A percentile compares a stretch with the other conserved stretches of the same genome.
These are phyloP conservation scores for Blastocystis sp. DNA, from an alignment of 352 stramenopile genomes.

Conservation along the genomic window DNA sequence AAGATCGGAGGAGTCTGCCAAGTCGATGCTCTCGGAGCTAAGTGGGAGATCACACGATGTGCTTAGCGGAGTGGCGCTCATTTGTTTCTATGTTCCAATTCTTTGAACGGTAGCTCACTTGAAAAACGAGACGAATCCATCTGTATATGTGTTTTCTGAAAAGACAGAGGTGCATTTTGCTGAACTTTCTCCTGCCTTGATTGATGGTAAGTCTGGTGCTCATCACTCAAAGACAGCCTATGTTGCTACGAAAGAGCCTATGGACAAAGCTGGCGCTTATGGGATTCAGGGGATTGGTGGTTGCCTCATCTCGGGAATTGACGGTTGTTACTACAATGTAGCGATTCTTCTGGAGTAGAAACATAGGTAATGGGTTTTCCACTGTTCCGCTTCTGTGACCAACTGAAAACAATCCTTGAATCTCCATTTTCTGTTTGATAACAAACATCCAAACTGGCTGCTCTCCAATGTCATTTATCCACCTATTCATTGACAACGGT, in stretches of 20 bases:
- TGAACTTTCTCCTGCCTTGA: constrained; percentile 29
- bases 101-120: constrained; percentile 70
- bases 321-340: constrained; percentile 84
- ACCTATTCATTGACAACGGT: constrained; percentile 41
- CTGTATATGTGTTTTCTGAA: constrained; percentile 66
- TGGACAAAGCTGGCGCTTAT: constrained; percentile 84
- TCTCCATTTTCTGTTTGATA: constrained; percentile 9
- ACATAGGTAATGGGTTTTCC: constrained; percentile 53
- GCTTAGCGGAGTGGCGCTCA: constrained; percentile 77
- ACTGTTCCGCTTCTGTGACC: constrained; percentile 32
- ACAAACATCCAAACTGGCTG: background rate
- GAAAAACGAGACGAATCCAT: constrained; percentile 71
- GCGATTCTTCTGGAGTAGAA: constrained; percentile 78
- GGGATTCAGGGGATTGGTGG: constrained; percentile 76
- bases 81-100: constrained; percentile 68
- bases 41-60: constrained; percentile 75
- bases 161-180: constrained; percentile 52
- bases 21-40: constrained; percentile 74
- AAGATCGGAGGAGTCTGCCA: constrained; percentile 73
- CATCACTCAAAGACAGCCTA: constrained; percentile 69
- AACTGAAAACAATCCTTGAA: background rate
- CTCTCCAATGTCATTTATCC: background rate
- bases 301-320: constrained; percentile 74
- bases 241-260: constrained; percentile 78
- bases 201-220: constrained; percentile 49